Evolutionary conservation across 1,284 basidiomycete genomes (phyloP).

Genomic region (Schizophyllum amplum): DNA sequence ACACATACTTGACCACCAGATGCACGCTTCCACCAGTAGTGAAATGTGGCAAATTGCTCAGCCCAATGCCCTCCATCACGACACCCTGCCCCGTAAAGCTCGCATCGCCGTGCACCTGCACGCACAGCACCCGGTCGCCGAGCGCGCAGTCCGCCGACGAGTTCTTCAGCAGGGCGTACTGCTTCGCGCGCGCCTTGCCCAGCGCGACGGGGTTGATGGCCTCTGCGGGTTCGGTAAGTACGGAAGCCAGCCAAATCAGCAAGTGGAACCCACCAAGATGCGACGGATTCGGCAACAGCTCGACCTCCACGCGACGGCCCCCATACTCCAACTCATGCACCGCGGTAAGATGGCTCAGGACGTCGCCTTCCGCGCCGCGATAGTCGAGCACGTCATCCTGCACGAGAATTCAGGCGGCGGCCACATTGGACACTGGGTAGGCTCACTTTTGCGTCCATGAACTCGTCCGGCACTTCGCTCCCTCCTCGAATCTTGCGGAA

Average conservation of each 20-base stretch:
- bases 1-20: constrained; percentile 81
- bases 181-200: constrained; percentile 88
- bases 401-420: background rate
- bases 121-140: constrained; percentile 80
- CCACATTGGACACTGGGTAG: no score
- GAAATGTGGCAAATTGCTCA: constrained; percentile 83
- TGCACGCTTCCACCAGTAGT: constrained; percentile 85
- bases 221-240: constrained; percentile 35
- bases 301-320: constrained; percentile 52
- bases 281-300: constrained; percentile 81
- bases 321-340: constrained; percentile 55
- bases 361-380: constrained; percentile 71
- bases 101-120: constrained; percentile 86
- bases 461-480: constrained; percentile 58
- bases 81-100: constrained; percentile 87
- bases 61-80: constrained; percentile 79
- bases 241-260: background rate
- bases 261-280: constrained; percentile 58
- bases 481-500: constrained; percentile 84
- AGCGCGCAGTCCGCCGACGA: constrained; percentile 64
- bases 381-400: background rate
- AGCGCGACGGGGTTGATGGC: constrained; percentile 81
- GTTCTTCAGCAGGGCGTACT: constrained; percentile 73
- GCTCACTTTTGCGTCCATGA: background rate
- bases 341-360: constrained; percentile 75